Conservation (phyloP, 768 basidiomycete genomes). For the Leucocoprinus leucothites region DNA sequence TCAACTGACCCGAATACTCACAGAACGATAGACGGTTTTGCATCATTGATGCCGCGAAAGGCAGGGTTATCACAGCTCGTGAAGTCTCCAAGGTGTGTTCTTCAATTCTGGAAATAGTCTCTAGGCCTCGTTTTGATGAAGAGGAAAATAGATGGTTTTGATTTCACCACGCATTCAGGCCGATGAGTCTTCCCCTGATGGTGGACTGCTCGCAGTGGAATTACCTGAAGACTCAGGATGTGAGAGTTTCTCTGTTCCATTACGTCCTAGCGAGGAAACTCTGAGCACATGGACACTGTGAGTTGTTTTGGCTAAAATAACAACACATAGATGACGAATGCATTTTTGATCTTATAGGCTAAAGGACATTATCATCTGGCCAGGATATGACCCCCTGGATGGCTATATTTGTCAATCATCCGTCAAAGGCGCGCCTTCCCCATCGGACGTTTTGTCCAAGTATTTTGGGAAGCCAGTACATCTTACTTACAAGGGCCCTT, state of each 20-base stretch:
- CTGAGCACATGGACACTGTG: constrained; percentile 58
- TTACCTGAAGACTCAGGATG: constrained; percentile 62
- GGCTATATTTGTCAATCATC: constrained; percentile 61
- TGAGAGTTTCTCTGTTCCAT: constrained; percentile 55
- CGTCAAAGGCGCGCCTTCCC: constrained; percentile 30
- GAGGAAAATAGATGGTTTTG: constrained; percentile 62
- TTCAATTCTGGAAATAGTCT: not conserved
- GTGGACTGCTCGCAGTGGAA: constrained; percentile 47
- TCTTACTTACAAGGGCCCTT: constrained; percentile 65
- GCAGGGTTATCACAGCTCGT: constrained; percentile 66
- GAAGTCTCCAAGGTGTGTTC: constrained; percentile 51
- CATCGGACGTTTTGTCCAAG: constrained; percentile 54
- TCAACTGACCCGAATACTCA: not conserved
- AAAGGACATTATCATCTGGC: constrained; percentile 50
- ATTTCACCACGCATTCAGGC: constrained; percentile 53
- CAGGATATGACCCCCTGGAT: constrained; percentile 42
- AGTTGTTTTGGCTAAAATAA: constrained; percentile 18
- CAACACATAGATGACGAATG: too few relatives aligned
- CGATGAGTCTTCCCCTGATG: constrained; percentile 41
- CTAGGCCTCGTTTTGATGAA: too few relatives aligned
- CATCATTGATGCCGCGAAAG: constrained; percentile 51
- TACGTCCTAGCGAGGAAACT: constrained; percentile 47
- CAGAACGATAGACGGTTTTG: constrained; percentile 75
- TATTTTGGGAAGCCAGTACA: constrained; percentile 63
- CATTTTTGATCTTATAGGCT: constrained; percentile 34